Base-by-base conservation (phyloP, 1,284 basidiomycete genomes). In the Stereum hirsutum region DNA sequence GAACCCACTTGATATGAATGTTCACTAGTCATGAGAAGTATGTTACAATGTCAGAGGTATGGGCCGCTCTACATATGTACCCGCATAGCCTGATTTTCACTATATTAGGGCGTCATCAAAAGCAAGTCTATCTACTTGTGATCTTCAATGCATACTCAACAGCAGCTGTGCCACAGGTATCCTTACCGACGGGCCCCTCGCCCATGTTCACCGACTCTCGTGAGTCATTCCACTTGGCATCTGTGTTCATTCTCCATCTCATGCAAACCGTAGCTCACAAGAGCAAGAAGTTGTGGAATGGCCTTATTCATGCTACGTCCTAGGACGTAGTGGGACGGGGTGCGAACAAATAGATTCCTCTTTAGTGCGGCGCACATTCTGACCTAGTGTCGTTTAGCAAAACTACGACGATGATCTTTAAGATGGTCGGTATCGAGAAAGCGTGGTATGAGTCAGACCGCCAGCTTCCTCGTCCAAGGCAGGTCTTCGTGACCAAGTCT, bases 241-340 rank as follows among this genome's bases (percentile, higher is more conserved):
- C 36, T 56, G 62, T 26, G 59, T 61, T 64, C 64, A 42, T 42
- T 58, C 17, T 14, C 12, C 2, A 10, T n/a, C 34, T 38, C 10
- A 34, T 28, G 31, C 24, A 24, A 15, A 21, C 39, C 23, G 4
- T 41, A 81, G 79, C 0, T 54, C 66, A 0, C 58, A 68, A 26
- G 80, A 84, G 51, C 68, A 64, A 47, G 62, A 54, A 34, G 75
- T 84, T 10, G 69, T 81, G 7, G 71, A 80, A 35, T 68, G 80
- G 49, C 59, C 58, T 0, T 58, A 63, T 2, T 81, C 80, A 0
- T 79, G 76, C 45, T 82, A 77, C 52, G 80, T 84, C 12, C 53
- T 83, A 2, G 82, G 81, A 0, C 64, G 82, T 24, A 83, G 80
- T 48, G 81, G 81, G 4, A 84, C 81, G 0, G 79, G 81, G 78